Base-by-base conservation (phyloP, 345 rosid genomes). In the Eucalyptus viminalis region DNA sequence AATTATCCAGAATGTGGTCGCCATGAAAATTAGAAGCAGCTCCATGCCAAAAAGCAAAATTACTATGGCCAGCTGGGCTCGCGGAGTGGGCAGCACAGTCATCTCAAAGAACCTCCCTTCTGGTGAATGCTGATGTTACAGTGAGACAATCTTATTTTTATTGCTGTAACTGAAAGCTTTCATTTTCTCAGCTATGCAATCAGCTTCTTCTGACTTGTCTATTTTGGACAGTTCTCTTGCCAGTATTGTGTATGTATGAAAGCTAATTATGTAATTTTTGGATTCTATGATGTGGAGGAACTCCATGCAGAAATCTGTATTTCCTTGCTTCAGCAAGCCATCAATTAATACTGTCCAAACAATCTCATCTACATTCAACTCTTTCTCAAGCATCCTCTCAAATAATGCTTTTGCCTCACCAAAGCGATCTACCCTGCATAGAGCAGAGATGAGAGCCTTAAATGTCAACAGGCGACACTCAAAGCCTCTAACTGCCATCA, bases 321-420 rank as follows among this genome's bases (percentile, higher is more conserved):
- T 65, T 88, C 95, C 95, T 90, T 87, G 91, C 89, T 91, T 91
- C 87, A 94, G 87, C 89, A 95, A 91, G 87, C 97, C 97, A 92
- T 94, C 97, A 89, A 94, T 54, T 91, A 95, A 90, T 44, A 95
- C 93, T 51, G 94, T 92, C 97, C 97, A 95, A 86, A 93, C 94
- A 92, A 95, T 92, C 91, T 94, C 94, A 91, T 94, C 94, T 85
- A 89, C 53, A 89, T 92, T 92, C 93, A 91, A 91, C 81, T 92
- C 88, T 86, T 94, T 89, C 89, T 88, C 90, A 72, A 94, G 93
- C 92, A 94, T 90, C 88, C 86, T 83, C 87, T 91, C 91, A 88
- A 95, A 94, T 86, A 94, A 58, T 16, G 76, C 87, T 91, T 92
- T 92, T 69, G 95, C 96, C 90, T 93, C 93, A 88, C 90, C 92